These are phyloP conservation scores for Lepraria neglecta DNA, from an alignment of 495 filamentous ascomycete genomes.

Conservation along the genomic window DNA sequence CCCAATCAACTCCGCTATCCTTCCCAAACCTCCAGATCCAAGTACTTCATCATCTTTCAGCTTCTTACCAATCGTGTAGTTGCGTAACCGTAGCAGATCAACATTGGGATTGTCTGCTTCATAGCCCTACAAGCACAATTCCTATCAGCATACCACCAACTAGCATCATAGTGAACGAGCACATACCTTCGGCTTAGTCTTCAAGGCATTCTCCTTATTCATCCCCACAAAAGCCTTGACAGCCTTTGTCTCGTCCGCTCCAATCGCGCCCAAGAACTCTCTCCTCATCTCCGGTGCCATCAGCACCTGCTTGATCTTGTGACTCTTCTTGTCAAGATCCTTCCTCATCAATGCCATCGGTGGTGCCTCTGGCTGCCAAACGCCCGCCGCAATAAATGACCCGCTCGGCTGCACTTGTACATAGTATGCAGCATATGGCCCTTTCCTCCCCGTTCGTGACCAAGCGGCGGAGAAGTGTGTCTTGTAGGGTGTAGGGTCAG, in stretches of 20 bases:
- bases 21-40: constrained; percentile 45
- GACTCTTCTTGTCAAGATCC: constrained; percentile 64
- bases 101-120: constrained; percentile 66
- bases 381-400: constrained; percentile 59
- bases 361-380: constrained; percentile 66
- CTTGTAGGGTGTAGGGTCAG: constrained; percentile 83
- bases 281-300: constrained; percentile 50
- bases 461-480: constrained; percentile 78
- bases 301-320: constrained; percentile 59
- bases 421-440: constrained; percentile 82
- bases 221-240: constrained; percentile 60
- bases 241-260: constrained; percentile 51
- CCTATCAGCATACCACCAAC: not conserved
- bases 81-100: constrained; percentile 66
- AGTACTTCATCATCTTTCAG: constrained; percentile 53
- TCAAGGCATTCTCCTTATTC: constrained; percentile 68
- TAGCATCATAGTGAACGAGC: constrained; percentile 21
- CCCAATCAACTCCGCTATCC: constrained; percentile 48
- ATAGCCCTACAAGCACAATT: constrained; percentile 48
- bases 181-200: constrained; percentile 75
- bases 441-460: constrained; percentile 79
- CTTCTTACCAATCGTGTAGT: constrained; percentile 62
- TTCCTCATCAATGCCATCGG: constrained; percentile 58
- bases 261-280: constrained; percentile 54
- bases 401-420: constrained; percentile 52